A percentile compares a stretch with the other conserved stretches of the same genome.
phyloP scores from a whole-genome alignment of 129 eudicot species.

The Pseudognaphalium luteoalbum region DNA sequence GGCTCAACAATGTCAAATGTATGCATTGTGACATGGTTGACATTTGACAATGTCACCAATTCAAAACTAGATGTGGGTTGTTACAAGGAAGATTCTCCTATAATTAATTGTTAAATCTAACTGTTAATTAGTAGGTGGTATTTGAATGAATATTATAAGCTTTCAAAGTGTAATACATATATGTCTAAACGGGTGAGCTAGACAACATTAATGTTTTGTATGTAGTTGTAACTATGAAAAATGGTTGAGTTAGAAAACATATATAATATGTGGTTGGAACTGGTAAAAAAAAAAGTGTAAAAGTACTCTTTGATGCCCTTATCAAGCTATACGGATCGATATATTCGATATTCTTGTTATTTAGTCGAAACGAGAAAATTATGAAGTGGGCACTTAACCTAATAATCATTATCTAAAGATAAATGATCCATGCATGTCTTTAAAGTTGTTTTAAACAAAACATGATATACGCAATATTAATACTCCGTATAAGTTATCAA shows the following conservation, averaged over 20 bases:
- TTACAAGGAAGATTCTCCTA: slow-evolving; percentile 37
- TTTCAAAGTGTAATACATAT: background rate
- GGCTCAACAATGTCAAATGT: slow-evolving; percentile 1
- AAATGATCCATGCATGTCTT: slow-evolving; percentile 32
- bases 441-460: background rate
- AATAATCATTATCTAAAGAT: slow-evolving; percentile 22
- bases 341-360: too few relatives aligned
- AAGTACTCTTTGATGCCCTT: too few relatives aligned
- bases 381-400: slow-evolving; percentile 7
- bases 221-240: too few relatives aligned
- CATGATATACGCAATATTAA: too few relatives aligned
- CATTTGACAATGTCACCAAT: slow-evolving; percentile 33
- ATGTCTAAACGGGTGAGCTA: background rate
- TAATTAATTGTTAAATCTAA: slow-evolving; percentile 6
- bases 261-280: too few relatives aligned
- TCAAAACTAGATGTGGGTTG: slow-evolving; percentile 27
- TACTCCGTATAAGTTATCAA: too few relatives aligned
- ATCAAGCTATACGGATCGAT: too few relatives aligned
- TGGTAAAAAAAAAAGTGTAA: too few relatives aligned
- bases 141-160: background rate
- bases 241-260: too few relatives aligned
- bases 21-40: slow-evolving; percentile 24
- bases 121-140: background rate
- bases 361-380: background rate
- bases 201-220: background rate